Evolutionary conservation across 495 filamentous ascomycete genomes (phyloP), one percentile per base, ranked within the genome.

Genomic region (Talaromyces ruber): DNA sequence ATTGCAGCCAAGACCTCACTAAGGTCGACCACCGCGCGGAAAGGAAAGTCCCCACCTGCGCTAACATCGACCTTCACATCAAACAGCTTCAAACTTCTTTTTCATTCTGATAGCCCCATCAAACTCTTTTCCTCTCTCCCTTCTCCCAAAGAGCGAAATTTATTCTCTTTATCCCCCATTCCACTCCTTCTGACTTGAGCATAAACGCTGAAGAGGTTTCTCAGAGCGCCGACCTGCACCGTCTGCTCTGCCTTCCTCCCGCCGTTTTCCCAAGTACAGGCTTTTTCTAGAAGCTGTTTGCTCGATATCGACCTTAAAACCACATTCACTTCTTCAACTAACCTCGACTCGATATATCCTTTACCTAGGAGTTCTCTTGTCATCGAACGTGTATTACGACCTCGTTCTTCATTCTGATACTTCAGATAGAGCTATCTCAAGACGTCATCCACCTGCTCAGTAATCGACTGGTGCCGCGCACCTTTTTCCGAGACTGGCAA

Each of bases 401-500:
- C 18, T 21, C 16, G 5, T 47, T 8, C 21, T 5, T 47, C 16
- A 18, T 47, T 47, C 43, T 47, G 43, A 47, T 47, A 47, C 16
- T 39, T 21, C 43, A n/a, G 43, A 18, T 47, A 21, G 4, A 47
- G n/a, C 18, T 47, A 18, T 78, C 74, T 78, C 76, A 74, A 74
- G 72, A 70, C 69, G 65, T 68, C 64, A 62, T 72, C 70, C 68
- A 69, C 67, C 68, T 70, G 63, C 70, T 74, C 70, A 69, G 69
- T 69, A 67, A 74, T 24, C n/a, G 22, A 66, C 66, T 68, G 66
- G 68, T 71, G 68, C 62, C 61, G 51, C 70, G 67, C 68, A 74
- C 71, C 66, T 64, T 64, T 54, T 62, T 43, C 28, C 34, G 53
- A 66, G 63, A 67, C 61, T 66, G 65, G 68, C 65, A 59, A 66